Base-by-base conservation (phyloP, 2,329 filamentous ascomycete genomes). In the Lachnellula cervina region DNA sequence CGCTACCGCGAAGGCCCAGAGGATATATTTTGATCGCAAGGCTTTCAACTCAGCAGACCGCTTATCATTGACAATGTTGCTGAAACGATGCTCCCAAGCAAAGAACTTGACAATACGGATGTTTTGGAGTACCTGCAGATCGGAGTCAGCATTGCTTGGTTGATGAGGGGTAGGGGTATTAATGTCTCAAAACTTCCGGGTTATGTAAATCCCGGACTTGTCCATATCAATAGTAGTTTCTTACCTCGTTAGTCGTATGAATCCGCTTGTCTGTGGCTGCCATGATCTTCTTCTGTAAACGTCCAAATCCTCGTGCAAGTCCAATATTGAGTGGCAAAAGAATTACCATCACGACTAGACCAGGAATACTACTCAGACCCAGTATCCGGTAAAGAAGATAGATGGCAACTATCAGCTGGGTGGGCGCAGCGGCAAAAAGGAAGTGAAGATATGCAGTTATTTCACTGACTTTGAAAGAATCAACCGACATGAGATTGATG, bases 21-120 rank as follows among this genome's bases (percentile, higher is more conserved):
- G 78, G 61, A 96, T 84, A 73, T 96, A 99, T 58, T 93, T 84
- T 40, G 82, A 82, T 55, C 91, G 86, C 53, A 99, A 73, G 34
- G 90, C 84, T 64, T 81, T 84, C 51, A 99, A 79, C 71, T 99
- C 94, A 3, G 77, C 77, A 44, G 79, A 78, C 59, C 94, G 85
- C 75, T 96, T 97, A 70, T 97, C 93, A 58, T 95, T 88, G 35
- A 99, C 90, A 53, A 90, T 84, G 21, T 83, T 82, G 55, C 89
- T 83, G 70, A 97, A 99, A 2, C 93, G 88, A 65, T 91, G 85
- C 71, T 99, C 94, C 94, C 94, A 99, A 0, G 94, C 93, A 70
- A 99, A 99, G 72, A 94, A 99, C 70, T 99, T 99, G 81, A 99
- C 97, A 70, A 99, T 97, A 51, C 94, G 86, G 62, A 99, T 97